Evolutionary conservation across 768 basidiomycete genomes (phyloP).

Genomic region (Pisolithus sp.): DNA sequence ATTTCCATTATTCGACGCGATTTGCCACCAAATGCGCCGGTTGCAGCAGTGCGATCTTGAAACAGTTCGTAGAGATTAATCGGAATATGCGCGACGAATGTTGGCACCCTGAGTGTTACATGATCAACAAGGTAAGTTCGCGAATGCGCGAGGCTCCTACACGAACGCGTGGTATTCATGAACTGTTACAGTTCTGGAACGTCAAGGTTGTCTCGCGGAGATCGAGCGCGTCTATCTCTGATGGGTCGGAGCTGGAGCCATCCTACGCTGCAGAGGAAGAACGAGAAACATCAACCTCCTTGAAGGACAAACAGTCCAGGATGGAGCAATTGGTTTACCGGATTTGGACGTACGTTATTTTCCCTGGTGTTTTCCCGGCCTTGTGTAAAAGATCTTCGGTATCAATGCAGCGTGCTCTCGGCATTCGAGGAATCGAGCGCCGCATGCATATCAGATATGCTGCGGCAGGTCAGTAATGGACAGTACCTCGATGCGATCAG

Average conservation of each 20-base stretch:
- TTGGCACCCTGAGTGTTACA: slow-evolving; percentile 99
- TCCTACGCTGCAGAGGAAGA: slow-evolving; percentile 73
- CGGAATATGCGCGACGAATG: slow-evolving; percentile 97
- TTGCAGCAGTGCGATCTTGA: slow-evolving; percentile 93
- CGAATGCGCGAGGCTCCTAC: neutral
- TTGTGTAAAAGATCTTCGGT: slow-evolving; percentile 7
- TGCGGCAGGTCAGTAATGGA: slow-evolving; percentile 93
- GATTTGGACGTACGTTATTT: slow-evolving; percentile 86
- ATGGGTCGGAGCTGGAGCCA: slow-evolving; percentile 47
- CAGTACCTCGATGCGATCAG: slow-evolving; percentile 95
- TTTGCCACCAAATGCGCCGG: slow-evolving; percentile 99
- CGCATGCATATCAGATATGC: slow-evolving; percentile 98
- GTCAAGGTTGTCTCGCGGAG: slow-evolving; percentile 82
- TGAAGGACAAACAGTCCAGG: slow-evolving; percentile 84
- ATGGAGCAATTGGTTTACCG: slow-evolving; percentile 99
- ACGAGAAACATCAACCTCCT: slow-evolving; percentile 64
- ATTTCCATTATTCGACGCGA: slow-evolving; percentile 97
- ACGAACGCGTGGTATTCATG: slow-evolving; percentile 8
- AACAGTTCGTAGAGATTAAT: slow-evolving; percentile 99
- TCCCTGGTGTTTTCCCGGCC: neutral
- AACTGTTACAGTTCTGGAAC: slow-evolving; percentile 83
- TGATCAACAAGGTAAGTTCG: slow-evolving; percentile 90
- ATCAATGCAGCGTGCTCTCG: slow-evolving; percentile 65
- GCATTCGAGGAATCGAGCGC: slow-evolving; percentile 99
- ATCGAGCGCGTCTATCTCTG: slow-evolving; percentile 53